Evolutionary conservation across 1,284 basidiomycete species (phyloP).

Genomic region (Naganishia liquefaciens): DNA sequence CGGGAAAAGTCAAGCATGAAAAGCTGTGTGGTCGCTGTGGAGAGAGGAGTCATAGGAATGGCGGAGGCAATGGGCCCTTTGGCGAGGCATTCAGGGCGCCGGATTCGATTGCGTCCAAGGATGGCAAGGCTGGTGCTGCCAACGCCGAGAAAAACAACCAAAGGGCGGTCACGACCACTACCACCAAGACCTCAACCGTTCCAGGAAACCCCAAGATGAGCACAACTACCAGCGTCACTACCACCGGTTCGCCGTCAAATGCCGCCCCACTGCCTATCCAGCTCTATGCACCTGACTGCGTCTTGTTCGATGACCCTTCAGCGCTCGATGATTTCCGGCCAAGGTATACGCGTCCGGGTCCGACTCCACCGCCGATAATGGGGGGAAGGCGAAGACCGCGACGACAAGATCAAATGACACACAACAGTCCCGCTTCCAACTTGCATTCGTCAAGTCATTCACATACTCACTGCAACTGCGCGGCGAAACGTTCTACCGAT

Average conservation of each 20-base stretch:
- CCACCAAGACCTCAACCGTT: constrained; percentile 11
- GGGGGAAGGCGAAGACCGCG: constrained; percentile 8
- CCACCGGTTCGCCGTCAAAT: constrained; percentile 4
- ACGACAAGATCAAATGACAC: constrained; percentile 8
- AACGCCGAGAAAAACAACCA: not conserved
- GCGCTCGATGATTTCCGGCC: constrained; percentile 25
- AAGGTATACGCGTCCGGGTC: constrained; percentile 17
- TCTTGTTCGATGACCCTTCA: constrained; percentile 20
- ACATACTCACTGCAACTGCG: constrained; percentile 23
- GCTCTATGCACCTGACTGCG: constrained; percentile 22
- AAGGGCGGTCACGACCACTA: constrained; percentile 12
- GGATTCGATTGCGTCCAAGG: constrained; percentile 1
- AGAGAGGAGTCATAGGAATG: constrained; percentile 19
- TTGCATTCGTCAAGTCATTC: constrained; percentile 1
- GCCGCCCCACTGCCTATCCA: constrained; percentile 15
- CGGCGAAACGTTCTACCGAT: constrained; percentile 23
- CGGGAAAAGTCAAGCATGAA: constrained; percentile 25
- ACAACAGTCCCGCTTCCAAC: not conserved
- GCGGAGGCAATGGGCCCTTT: constrained; percentile 20
- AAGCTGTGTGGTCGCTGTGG: constrained; percentile 26
- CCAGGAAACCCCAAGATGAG: constrained; percentile 22
- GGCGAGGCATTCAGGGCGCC: constrained; percentile 17
- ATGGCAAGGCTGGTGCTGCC: not conserved
- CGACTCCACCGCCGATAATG: constrained; percentile 2
- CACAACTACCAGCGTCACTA: constrained; percentile 23